Conservation (phyloP, 495 filamentous ascomycete genomes). For the Lepidopterella palustris region DNA sequence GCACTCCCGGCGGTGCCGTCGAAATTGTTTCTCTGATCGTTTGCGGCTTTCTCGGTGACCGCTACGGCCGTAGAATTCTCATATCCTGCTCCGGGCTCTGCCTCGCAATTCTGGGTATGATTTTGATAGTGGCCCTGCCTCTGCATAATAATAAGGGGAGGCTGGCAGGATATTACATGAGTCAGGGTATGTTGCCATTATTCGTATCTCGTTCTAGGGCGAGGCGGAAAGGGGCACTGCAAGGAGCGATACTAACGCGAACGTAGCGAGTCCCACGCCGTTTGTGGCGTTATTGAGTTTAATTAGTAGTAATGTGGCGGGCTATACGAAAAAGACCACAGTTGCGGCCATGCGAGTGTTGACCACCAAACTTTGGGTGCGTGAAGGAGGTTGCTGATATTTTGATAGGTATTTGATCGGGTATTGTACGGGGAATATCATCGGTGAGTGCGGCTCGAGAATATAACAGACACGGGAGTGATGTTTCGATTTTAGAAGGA, state of each 20-base stretch:
- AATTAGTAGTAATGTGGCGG: constrained; percentile 60
- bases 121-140: constrained; percentile 61
- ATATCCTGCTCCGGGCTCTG: constrained; percentile 39
- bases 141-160: constrained; percentile 51
- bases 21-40: constrained; percentile 56
- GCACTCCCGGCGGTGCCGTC: constrained; percentile 58
- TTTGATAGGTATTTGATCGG: constrained; percentile 21
- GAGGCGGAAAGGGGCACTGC: not conserved
- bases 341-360: constrained; percentile 63
- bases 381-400: too few species aligned
- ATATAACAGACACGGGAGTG: too few species aligned
- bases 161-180: constrained; percentile 59
- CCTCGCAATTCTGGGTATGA: constrained; percentile 49
- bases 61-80: constrained; percentile 49
- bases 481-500: too few species aligned
- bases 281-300: constrained; percentile 54
- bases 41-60: constrained; percentile 56
- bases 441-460: constrained; percentile 38
- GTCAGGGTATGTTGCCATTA: constrained; percentile 34
- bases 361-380: too few species aligned
- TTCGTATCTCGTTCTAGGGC: not conserved
- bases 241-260: not conserved
- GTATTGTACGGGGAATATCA: constrained; percentile 57
- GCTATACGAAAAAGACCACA: constrained; percentile 71
- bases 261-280: constrained; percentile 45